Evolutionary conservation across 2,329 filamentous ascomycete genomes (phyloP).

Genomic region (Stachybotrys elegans): DNA sequence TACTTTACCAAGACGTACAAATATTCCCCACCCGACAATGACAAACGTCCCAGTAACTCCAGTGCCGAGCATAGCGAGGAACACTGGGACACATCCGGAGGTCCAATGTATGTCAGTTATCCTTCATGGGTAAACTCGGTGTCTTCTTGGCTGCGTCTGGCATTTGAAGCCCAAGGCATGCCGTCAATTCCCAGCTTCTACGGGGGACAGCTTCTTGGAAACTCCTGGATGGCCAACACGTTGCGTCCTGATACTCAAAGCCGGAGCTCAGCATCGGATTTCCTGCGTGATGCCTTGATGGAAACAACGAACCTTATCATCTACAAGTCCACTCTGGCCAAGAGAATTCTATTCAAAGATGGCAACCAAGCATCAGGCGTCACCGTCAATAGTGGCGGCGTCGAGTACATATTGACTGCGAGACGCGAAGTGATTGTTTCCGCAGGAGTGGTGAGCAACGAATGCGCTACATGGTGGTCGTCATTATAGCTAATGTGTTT

Average conservation of each 20-base stretch:
- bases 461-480: too few relatives aligned
- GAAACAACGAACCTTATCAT: background rate
- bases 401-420: background rate
- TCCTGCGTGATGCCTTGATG: background rate
- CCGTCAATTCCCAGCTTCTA: background rate
- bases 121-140: background rate
- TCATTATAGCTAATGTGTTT: too few relatives aligned
- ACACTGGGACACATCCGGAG: background rate
- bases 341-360: background rate
- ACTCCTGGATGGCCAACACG: background rate
- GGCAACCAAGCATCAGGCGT: background rate
- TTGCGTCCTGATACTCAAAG: background rate
- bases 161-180: background rate
- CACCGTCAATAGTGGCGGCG: background rate
- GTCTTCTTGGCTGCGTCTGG: background rate
- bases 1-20: conserved; percentile 23
- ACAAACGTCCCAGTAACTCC: conserved; percentile 2
- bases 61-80: background rate
- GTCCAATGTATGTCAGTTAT: background rate
- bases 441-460: conserved; percentile 4
- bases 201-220: background rate
- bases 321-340: background rate
- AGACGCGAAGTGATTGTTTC: background rate
- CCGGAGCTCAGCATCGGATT: background rate
- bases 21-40: conserved; percentile 22